Conservation (phyloP, 179 eudicot genomes). For the Dionaea muscipula region DNA sequence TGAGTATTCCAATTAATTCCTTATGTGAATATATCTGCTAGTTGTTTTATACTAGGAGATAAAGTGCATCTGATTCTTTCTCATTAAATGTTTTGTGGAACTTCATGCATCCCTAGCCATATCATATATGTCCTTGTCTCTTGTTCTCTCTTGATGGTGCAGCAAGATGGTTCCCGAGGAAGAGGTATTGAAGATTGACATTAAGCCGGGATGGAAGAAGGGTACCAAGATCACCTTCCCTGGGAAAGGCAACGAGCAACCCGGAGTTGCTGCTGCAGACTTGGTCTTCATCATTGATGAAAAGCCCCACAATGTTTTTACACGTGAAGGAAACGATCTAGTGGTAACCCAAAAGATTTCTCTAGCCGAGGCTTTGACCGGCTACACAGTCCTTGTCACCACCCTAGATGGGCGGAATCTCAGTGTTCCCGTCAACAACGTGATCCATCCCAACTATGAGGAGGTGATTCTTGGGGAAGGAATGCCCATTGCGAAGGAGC, state of each 20-base stretch:
- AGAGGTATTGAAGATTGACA: constrained; percentile 53
- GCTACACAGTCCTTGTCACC: constrained; percentile 40
- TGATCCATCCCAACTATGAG: constrained; percentile 50
- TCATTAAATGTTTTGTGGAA: too few relatives aligned
- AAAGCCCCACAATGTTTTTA: constrained; percentile 59
- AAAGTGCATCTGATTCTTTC: too few relatives aligned
- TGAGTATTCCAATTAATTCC: constrained; percentile 36
- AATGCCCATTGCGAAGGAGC: constrained; percentile 69
- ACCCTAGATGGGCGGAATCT: constrained; percentile 63
- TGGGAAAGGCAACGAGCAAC: constrained; percentile 66
- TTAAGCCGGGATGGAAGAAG: constrained; percentile 79
- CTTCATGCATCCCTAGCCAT: too few relatives aligned
- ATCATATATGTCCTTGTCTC: too few relatives aligned
- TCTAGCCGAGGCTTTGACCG: constrained; percentile 56
- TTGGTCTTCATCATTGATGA: constrained; percentile 61
- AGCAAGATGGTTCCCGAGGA: too few relatives aligned
- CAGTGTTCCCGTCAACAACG: constrained; percentile 35
- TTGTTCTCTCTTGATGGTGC: too few relatives aligned
- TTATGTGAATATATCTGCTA: too few relatives aligned
- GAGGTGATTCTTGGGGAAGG: constrained; percentile 60
- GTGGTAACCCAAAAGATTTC: constrained; percentile 37
- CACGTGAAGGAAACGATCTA: constrained; percentile 64
- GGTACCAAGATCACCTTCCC: constrained; percentile 78
- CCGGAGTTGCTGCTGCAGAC: constrained; percentile 51
- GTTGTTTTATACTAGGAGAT: too few relatives aligned